phyloP scores from a whole-genome alignment of 306 rosid genomes.

The Psophocarpus tetragonolobus region DNA sequence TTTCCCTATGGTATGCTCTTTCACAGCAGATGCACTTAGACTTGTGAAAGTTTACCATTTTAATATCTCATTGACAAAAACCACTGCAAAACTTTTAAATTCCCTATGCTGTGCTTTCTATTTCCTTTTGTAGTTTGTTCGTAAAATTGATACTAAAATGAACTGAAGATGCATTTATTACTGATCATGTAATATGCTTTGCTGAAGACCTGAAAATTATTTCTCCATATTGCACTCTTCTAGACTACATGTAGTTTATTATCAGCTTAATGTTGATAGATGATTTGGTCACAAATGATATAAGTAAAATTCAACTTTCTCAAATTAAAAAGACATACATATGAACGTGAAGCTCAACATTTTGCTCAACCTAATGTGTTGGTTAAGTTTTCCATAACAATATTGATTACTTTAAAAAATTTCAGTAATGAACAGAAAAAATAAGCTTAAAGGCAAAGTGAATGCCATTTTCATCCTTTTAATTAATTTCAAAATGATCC shows the following conservation, averaged over 20 bases:
- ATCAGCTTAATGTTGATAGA: background rate
- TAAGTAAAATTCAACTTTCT: background rate
- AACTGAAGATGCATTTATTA: background rate
- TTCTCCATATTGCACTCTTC: background rate
- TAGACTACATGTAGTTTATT: background rate
- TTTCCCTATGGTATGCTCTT: constrained; percentile 62
- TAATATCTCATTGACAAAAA: constrained; percentile 1
- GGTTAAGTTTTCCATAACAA: background rate
- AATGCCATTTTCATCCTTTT: background rate
- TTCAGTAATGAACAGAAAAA: background rate
- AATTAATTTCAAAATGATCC: constrained; percentile 6
- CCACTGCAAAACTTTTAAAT: background rate
- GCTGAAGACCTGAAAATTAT: background rate
- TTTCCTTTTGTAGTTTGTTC: background rate
- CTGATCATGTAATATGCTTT: background rate
- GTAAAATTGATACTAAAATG: background rate
- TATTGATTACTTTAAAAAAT: background rate
- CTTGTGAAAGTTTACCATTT: background rate
- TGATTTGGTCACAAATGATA: background rate
- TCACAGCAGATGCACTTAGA: background rate
- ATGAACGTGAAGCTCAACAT: background rate
- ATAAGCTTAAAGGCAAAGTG: background rate
- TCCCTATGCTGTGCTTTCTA: background rate
- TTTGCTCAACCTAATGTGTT: background rate
- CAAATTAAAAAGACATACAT: background rate